Evolutionary conservation across 305 asterid genomes (phyloP), one percentile per base, ranked within the genome.

Genomic region (Fraxinus angustifolia): DNA sequence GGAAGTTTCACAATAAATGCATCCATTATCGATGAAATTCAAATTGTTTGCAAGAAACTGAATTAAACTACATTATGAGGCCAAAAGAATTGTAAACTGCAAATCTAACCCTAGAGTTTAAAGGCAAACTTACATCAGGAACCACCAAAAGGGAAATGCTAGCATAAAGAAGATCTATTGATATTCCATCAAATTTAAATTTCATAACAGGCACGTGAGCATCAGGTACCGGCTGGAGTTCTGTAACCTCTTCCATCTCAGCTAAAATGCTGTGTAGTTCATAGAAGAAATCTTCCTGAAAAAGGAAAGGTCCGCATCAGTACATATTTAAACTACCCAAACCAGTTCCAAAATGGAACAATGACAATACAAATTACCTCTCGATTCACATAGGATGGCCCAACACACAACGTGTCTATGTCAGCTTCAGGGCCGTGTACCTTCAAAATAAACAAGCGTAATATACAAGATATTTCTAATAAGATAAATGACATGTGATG

Each of bases 131-230:
- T 82, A 96, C 99, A 87, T 94, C 93, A 72, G 97, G 98, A 80
- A 96, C 95, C 79, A 94, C 94, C 88, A 93, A 86, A 72, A 86
- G 92, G 26, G 97, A 91, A 17, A 92, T 89, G 80, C 98, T 96
- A 23, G 99, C 98, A 84, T 92, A 96, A 30, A 96, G 93, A 76
- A 96, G 98, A 87, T 96, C 99, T 79, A 96, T 91, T 28, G 98
- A 92, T 83, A 96, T 90, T 82, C 98, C 98, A 87, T 92, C 97
- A 83, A 93, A 89, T 89, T 96, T 96, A 86, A 96, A 96, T 85
- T 89, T 96, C 98, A 96, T 94, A 62, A 96, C 98, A 36, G 99
- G 99, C 23, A 96, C 99, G 53, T 94, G 98, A 84, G 99, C 99
- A 88, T 93, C 98, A 17, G 98, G 98, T 62, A 96, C 98, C 28